Evolutionary conservation across 805 yeast genomes (phyloP), one percentile per base, ranked within the genome.

Genomic region (Candida hungchunana): DNA sequence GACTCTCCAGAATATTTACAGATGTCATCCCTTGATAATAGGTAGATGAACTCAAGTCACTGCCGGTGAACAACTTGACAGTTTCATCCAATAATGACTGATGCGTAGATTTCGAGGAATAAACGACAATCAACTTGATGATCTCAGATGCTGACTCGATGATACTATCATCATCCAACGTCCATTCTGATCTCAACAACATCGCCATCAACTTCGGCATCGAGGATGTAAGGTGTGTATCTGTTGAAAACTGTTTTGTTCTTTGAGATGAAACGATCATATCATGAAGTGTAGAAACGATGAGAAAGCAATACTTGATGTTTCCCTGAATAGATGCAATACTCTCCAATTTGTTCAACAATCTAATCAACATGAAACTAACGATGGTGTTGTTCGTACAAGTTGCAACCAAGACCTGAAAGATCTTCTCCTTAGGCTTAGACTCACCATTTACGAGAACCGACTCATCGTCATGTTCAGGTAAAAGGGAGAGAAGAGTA

Each of bases 401-500:
- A 11, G 47, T 52, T 7, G 63, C 20, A 6, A 22, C 38, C 12
- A 51, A 28, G n/a, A 44, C 51, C 35, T 49, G 51, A 27, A 46
- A 54, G 32, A 44, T 42, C 45, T 45, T 56, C 30, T 45, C 53
- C 34, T 51, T 47, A 27, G 55, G 38, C 29, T 48, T 53, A 0
- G 31, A 50, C 16, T 53, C 56, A 5, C 47, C 53, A 23, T 44
- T 51, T 31, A 55, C 39, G 2, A 43, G 37, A 5, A 54, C 39
- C 0, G 44, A 54, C 4, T 66, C 60, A 11, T 55, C 44, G 6
- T 53, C 61, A 13, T 64, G 60, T n/a, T 65, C 67, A 3, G 83
- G 80, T 17, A 82, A 59, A 14, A 70, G 53, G 2, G 71, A 55
- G 9, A 81, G 49, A 37, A 79, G 55, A 17, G 63, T 67, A 7